Evolutionary conservation across 257 asterid genomes (phyloP).

Genomic region (Avicennia marina): DNA sequence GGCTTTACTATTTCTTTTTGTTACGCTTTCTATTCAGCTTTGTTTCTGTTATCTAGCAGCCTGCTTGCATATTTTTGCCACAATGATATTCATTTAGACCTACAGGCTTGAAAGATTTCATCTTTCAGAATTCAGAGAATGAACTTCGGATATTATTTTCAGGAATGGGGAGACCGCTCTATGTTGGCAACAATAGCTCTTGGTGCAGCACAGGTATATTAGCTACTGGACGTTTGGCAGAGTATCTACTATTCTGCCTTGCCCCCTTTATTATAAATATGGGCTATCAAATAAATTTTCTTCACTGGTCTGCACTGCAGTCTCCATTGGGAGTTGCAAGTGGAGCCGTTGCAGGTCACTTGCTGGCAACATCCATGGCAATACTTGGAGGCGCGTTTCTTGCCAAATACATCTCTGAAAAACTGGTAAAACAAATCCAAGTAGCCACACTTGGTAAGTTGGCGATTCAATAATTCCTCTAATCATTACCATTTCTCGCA

Average conservation of each 20-base stretch:
- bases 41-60: no score
- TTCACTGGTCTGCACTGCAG: constrained; percentile 28
- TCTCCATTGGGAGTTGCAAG: constrained; percentile 99
- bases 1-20: no score
- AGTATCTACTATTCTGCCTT: background rate
- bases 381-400: constrained; percentile 93
- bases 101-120: no score
- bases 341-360: constrained; percentile 90
- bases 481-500: background rate
- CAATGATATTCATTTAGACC: no score
- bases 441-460: no score
- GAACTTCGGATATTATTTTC: constrained; percentile 3
- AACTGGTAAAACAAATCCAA: constrained; percentile 62
- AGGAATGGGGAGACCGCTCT: constrained; percentile 99
- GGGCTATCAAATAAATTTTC: no score
- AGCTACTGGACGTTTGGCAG: background rate
- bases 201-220: constrained; percentile 96
- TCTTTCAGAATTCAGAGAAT: no score
- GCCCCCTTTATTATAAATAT: no score
- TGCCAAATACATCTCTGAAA: constrained; percentile 88
- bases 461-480: no score
- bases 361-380: constrained; percentile 81
- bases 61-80: no score
- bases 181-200: constrained; percentile 98
- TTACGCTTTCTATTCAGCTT: no score